A percentile compares a stretch with the other conserved stretches of the same genome.
phyloP scores from a whole-genome alignment of 2,329 filamentous ascomycete genomes.

The Xylaria polymorpha region DNA sequence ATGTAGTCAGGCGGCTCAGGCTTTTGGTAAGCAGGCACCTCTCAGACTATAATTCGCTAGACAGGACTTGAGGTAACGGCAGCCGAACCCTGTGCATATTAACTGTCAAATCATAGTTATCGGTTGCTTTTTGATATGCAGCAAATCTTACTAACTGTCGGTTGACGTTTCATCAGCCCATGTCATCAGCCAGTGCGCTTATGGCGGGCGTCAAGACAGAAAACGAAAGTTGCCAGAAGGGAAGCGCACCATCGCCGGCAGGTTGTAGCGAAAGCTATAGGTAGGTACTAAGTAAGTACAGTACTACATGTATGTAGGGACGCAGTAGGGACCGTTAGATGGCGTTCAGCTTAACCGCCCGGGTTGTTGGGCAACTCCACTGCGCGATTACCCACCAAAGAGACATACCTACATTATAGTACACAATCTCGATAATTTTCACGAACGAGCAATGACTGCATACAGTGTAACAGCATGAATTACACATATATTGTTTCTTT shows the following conservation, averaged over 20 bases:
- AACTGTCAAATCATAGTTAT: not conserved
- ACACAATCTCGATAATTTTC: not conserved
- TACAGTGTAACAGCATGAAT: not conserved
- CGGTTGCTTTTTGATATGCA: not conserved
- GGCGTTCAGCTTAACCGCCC: not conserved
- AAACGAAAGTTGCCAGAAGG: slow-evolving; percentile 5
- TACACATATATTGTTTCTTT: not conserved
- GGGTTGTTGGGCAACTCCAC: not conserved
- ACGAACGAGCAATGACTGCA: not conserved
- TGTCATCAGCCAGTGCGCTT: slow-evolving; percentile 10
- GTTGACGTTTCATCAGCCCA: slow-evolving; percentile 12
- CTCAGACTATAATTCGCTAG: slow-evolving; percentile 7
- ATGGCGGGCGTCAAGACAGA: slow-evolving; percentile 1
- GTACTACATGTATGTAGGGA: too few relatives aligned
- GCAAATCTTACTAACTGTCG: slow-evolving; percentile 12
- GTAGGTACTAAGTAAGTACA: too few relatives aligned
- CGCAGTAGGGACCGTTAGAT: slow-evolving; percentile 2
- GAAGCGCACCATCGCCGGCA: slow-evolving; percentile 18
- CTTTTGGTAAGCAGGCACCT: slow-evolving; percentile 11
- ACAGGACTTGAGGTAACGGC: slow-evolving; percentile 5
- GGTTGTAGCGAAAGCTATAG: not conserved
- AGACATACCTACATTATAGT: too few relatives aligned
- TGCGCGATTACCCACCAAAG: not conserved
- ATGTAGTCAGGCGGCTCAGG: slow-evolving; percentile 27
- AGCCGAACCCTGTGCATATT: slow-evolving; percentile 1